Percentiles rank a stretch among this genome's conserved stretches.
phyloP scores from a whole-genome alignment of 495 filamentous ascomycete species.

The Tuber magnatum region DNA sequence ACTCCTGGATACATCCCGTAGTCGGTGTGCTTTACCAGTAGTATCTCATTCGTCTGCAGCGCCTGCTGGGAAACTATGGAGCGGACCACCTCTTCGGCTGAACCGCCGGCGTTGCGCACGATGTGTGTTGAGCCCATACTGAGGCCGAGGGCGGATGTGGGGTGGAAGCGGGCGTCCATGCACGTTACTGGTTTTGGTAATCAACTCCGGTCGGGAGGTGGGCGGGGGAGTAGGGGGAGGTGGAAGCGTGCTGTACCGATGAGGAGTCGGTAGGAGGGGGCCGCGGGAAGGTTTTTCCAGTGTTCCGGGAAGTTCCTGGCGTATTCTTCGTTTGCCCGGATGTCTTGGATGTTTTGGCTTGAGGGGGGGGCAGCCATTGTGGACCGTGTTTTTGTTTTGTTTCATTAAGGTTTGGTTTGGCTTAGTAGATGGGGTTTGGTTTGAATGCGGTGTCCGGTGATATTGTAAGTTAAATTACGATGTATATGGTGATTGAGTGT shows the following conservation, averaged over 20 bases:
- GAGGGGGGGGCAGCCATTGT: neutral
- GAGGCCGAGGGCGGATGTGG: conserved; percentile 64
- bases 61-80: conserved; percentile 75
- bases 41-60: conserved; percentile 67
- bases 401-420: neutral
- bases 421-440: neutral
- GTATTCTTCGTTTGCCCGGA: neutral
- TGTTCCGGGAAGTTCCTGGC: neutral
- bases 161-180: conserved; percentile 79
- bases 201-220: neutral
- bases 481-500: neutral
- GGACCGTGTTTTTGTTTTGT: neutral
- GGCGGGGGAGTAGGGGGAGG: neutral
- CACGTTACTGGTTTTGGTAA: conserved; percentile 52
- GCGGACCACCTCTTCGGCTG: conserved; percentile 60
- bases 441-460: neutral
- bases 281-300: neutral
- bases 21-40: conserved; percentile 68
- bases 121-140: conserved; percentile 70
- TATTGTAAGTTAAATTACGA: neutral
- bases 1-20: conserved; percentile 80
- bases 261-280: conserved; percentile 3
- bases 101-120: conserved; percentile 71
- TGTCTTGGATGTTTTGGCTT: neutral
- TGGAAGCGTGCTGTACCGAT: neutral